Conservation (phyloP, 257 asterid genomes). For the Solanum rostratum region DNA sequence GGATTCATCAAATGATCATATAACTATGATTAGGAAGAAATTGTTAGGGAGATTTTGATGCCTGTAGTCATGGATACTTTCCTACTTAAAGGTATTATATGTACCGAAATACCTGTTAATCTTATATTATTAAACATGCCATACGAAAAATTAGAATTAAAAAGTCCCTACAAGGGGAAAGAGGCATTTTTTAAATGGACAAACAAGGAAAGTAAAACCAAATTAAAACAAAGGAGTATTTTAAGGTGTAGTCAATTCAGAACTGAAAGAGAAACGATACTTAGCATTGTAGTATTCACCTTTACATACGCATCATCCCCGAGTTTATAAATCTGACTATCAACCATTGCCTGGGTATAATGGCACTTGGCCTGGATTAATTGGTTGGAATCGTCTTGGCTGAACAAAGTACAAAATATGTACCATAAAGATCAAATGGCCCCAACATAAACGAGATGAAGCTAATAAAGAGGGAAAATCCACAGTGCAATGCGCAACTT, state of each 20-base stretch:
- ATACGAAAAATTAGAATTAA: background rate
- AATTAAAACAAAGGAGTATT: background rate
- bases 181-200: background rate
- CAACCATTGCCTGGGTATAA: slow-evolving; percentile 36
- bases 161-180: background rate
- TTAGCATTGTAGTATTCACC: slow-evolving; percentile 21
- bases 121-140: background rate
- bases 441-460: background rate
- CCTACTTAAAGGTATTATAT: background rate
- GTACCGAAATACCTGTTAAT: background rate
- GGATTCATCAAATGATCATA: background rate
- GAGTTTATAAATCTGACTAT: slow-evolving; percentile 29
- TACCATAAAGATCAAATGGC: background rate
- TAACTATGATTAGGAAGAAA: background rate
- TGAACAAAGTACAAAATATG: background rate
- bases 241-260: background rate
- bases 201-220: background rate
- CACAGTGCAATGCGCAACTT: background rate
- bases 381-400: slow-evolving; percentile 10
- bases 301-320: slow-evolving; percentile 57
- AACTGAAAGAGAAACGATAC: background rate
- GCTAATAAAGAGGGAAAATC: background rate
- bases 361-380: slow-evolving; percentile 38
- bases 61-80: background rate
- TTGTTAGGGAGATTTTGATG: background rate